Base-by-base conservation (phyloP, 106 monocot species). In the Platanthera guangdongensis region DNA sequence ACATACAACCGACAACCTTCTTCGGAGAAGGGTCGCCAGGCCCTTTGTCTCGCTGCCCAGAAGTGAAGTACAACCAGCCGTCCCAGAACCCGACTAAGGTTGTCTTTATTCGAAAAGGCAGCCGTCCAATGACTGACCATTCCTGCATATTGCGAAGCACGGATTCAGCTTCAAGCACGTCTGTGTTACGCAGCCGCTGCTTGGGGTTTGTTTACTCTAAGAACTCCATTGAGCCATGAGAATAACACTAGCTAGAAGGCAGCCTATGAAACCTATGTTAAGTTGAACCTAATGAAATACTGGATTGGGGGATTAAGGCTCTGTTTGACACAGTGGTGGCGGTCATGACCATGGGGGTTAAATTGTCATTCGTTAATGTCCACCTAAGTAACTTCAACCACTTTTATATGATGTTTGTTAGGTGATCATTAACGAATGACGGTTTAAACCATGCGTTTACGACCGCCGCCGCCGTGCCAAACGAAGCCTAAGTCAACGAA, bases 61-160 rank as follows among this genome's bases (percentile, higher is more conserved):
- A 88, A 7, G 88, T 88, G 80, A 88, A 88, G 80, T 91, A 94
- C 9, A 97, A 72, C 91, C 97, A 94, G 9, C 91, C 97, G 71
- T 94, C 72, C 91, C 89, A 97, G 71, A 81, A 94, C 1, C 97
- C 91, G 57, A 83, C 91, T 14, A 97, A 82, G 4, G 97, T 94
- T 8, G 91, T 97, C 76, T 97, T 97, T 72, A n/a, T 87, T 13
- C 93, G 87, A 76, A 89, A 97, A 22, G 97, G 94, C 87, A 97
- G 86, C 75, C 83, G 69, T 59, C 94, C 94, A 28, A 94, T 74
- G n/a, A 97, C 89, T 8, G 85, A 88, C 97, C 97, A 97, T 82
- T 94, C 91, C 94, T 97, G 83, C 19, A 76, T 60, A 60, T 60
- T 3, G 9, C 21, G 59, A 65, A 62, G 25, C 5, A 62, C 62